These are phyloP conservation scores for Populus trichocarpa DNA, from an alignment of 441 rosid genomes.

Conservation along the genomic window DNA sequence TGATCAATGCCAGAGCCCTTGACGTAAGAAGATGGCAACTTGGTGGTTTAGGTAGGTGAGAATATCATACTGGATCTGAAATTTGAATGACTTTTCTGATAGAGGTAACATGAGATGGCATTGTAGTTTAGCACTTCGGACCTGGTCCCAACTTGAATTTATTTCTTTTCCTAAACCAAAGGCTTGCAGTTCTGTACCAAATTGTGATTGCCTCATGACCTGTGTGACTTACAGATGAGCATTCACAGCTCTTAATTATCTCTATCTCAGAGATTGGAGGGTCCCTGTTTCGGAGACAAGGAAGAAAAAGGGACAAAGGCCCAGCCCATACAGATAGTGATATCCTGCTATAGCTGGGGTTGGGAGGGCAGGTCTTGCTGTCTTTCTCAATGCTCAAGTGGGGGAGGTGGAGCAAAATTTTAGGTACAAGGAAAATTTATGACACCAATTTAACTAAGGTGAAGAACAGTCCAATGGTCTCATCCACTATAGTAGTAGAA, in stretches of 20 bases:
- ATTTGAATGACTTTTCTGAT: not conserved
- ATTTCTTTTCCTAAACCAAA: not conserved
- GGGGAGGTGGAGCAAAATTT: not conserved
- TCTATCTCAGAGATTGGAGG: not conserved
- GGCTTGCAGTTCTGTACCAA: not conserved
- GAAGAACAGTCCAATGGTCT: not conserved
- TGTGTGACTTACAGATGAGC: slow-evolving; percentile 17
- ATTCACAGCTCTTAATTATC: not conserved
- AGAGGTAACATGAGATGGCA: not conserved
- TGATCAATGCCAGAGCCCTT: not conserved
- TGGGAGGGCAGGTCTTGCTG: not conserved
- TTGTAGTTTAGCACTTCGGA: not conserved
- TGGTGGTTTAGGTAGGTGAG: not conserved
- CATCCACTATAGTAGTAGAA: not conserved
- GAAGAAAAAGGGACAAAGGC: slow-evolving; percentile 5
- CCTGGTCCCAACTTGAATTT: slow-evolving; percentile 1
- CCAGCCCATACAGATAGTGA: slow-evolving; percentile 15
- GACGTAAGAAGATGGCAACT: not conserved
- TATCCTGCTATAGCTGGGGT: not conserved
- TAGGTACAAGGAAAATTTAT: not conserved
- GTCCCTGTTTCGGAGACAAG: not conserved
- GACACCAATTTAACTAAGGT: not conserved
- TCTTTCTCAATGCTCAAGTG: slow-evolving; percentile 2
- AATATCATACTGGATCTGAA: not conserved
- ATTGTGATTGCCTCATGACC: slow-evolving; percentile 7